Conservation (phyloP, 306 rosid genomes). For the Pyrus bretschneideri region DNA sequence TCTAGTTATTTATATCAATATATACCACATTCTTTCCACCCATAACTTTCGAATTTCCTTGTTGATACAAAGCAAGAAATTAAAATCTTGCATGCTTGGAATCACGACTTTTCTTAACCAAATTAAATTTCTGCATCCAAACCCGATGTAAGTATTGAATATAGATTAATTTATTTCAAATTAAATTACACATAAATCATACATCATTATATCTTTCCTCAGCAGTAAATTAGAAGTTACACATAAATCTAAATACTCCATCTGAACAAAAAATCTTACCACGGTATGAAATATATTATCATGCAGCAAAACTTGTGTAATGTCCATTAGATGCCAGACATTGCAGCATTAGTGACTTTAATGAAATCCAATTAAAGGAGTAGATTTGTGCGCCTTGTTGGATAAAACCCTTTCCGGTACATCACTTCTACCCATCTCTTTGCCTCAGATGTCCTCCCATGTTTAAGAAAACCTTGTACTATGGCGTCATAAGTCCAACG, state of each 20-base stretch:
- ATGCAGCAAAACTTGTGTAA: constrained; percentile 30
- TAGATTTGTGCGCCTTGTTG: constrained; percentile 6
- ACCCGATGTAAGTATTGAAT: neutral
- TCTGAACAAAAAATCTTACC: neutral
- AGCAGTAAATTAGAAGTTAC: neutral
- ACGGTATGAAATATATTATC: neutral
- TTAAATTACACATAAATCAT: neutral
- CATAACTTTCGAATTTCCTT: neutral
- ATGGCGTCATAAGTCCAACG: constrained; percentile 55
- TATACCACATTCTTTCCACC: neutral
- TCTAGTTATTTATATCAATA: neutral
- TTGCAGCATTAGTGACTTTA: neutral
- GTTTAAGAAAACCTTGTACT: constrained; percentile 41
- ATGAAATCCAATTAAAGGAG: constrained; percentile 11
- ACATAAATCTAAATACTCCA: neutral
- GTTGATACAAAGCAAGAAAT: neutral
- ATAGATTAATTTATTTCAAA: neutral
- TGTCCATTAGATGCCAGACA: neutral
- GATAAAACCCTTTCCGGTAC: constrained; percentile 43
- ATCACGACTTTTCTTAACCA: neutral
- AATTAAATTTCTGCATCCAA: neutral
- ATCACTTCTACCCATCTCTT: constrained; percentile 43
- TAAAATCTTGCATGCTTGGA: neutral
- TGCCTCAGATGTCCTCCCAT: constrained; percentile 52
- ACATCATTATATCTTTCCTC: neutral